Base-by-base conservation (phyloP, 1,284 basidiomycete genomes). In the Blastosporella zonata region DNA sequence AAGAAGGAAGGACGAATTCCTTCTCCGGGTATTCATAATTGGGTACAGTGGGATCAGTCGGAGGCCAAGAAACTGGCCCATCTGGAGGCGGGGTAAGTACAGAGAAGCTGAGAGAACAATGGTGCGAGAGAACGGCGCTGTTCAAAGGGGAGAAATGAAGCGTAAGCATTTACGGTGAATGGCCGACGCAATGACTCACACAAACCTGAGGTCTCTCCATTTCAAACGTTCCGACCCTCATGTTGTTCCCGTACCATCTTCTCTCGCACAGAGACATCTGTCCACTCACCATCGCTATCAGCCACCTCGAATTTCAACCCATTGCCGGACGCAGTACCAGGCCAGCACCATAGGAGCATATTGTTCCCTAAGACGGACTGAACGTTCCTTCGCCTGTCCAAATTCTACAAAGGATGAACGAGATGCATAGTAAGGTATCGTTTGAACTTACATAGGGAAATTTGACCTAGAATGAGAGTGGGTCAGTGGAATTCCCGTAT, bases 321-420 rank as follows among this genome's bases (percentile, higher is more conserved):
- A 36, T 81, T 81, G 0, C 91, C 92, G 2, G 72, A 77, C 49
- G 72, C 66, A 33, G 64, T 74, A 52, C 75, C 79, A 1, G 92
- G 90, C 69, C 85, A 90, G 57, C 91, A 90, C 95, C 95, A 98
- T 3, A 85, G 52, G 20, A 87, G 66, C 0, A 84, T 79, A 44
- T 82, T 89, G 13, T 62, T 64, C 0, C 96, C 96, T 0, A 98
- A 73, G 4, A 97, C 77, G 6, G 88, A 78, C 50, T 79, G 72
- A 17, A 94, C 69, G 60, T 99, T 99, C 35, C 73, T 69, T 55
- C 78, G 64, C 35, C 70, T 59, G 6, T 93, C 93, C 41, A 98
- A 70, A 64, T 96, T 82, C 90, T 94, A 38, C 17, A 15, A 1
- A 49, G 45, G 31, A 50, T 43, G 33, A 47, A 53, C 25, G 53